Base-by-base conservation (phyloP, 352 stramenopile species). In the Phytophthora sansomeana region DNA sequence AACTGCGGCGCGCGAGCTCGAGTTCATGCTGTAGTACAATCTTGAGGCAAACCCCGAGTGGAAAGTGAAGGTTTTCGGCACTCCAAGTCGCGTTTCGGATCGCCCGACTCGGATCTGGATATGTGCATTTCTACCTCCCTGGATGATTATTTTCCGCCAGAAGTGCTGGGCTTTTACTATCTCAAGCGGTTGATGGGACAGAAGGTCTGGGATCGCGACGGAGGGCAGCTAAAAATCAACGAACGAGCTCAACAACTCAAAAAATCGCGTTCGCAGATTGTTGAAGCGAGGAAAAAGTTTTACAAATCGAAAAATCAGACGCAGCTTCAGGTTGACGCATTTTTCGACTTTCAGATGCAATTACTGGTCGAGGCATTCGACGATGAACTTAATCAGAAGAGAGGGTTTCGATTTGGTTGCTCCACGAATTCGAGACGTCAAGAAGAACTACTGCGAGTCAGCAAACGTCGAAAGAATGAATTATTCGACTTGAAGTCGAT, bases 51-150 rank as follows among this genome's bases (percentile, higher is more conserved):
- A 75, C 66, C 65, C 60, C 0, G 46, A 69, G 1, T 79, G 72
- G 28, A 47, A 76, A 6, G 39, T 90, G 24, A 48, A 74, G 24
- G 68, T 87, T 13, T 93, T 89, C 50, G 85, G 85, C 47, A 93
- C 42, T 91, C 85, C 9, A 48, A 87, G 35, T 93, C 85, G 28
- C 79, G 75, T 24, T 91, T 79, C 44, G 85, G 85, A 16, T 85
- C 85, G 2, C 77, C 71, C 26, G 67, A 54, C 28, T 93, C 81
- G 24, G 85, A 93, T 46, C 43, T 91, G 13, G 81, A 93, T 58
- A 68, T 93, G 62, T 87, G 78, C 48, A 46, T 91, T 4, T 55
- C 80, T 30, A 50, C 69, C 2, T 26, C 14, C 14, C 24, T 24
- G 3, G 24, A 41, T 19, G 6, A 29, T 2, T 35, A 13, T 54